Evolutionary conservation across 345 rosid species (phyloP).

Genomic region (Eucalyptus rudis): DNA sequence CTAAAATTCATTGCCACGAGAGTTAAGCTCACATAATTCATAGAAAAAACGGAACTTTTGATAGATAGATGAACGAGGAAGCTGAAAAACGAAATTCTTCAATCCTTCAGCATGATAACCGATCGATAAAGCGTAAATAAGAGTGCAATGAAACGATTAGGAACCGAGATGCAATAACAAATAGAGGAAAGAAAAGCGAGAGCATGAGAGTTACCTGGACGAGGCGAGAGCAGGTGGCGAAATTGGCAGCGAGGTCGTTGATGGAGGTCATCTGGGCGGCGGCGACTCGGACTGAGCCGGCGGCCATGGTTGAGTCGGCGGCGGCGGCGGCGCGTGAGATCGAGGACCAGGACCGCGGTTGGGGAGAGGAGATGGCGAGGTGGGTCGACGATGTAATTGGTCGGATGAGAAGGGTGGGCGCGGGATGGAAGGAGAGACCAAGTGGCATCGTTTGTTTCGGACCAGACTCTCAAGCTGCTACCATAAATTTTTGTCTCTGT

Average conservation of each 20-base stretch:
- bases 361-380: not conserved
- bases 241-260: constrained; percentile 71
- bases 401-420: not conserved
- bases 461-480: not conserved
- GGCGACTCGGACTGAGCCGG: constrained; percentile 63
- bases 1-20: not conserved
- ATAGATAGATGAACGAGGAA: not conserved
- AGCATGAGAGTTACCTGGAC: constrained; percentile 32
- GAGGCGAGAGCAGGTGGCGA: constrained; percentile 83
- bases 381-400: not conserved
- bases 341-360: not conserved
- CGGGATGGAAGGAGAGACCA: not conserved
- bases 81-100: not conserved
- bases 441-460: not conserved
- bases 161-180: not conserved
- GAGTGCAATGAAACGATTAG: not conserved
- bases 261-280: constrained; percentile 96
- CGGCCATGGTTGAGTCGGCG: constrained; percentile 21
- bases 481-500: not conserved
- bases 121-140: not conserved
- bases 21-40: not conserved
- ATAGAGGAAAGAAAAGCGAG: not conserved
- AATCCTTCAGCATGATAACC: not conserved
- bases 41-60: not conserved
- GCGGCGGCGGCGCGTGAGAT: not conserved